A percentile compares a stretch with the other conserved stretches of the same genome.
These are phyloP conservation scores for Penicillium sp. DNA, from an alignment of 2,329 filamentous ascomycete genomes.

Conservation along the genomic window DNA sequence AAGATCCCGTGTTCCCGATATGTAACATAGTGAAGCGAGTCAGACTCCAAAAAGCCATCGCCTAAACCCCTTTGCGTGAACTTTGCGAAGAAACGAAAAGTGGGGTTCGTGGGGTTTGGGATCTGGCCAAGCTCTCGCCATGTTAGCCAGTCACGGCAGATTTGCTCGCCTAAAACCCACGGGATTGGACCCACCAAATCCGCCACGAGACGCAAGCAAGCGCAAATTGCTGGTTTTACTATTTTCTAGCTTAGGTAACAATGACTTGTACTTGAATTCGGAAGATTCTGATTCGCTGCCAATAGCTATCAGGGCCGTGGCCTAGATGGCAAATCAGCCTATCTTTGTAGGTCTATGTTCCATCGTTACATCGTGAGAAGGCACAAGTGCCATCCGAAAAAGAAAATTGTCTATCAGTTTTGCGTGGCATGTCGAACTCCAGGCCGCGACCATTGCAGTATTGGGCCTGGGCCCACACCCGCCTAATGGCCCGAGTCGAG, in stretches of 20 bases:
- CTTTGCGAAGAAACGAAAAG: not conserved
- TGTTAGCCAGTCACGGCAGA: not conserved
- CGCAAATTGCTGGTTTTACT: not conserved
- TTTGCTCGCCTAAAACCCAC: not conserved
- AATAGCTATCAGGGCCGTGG: not conserved
- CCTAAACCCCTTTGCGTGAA: not conserved
- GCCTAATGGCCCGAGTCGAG: not conserved
- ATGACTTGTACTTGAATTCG: not conserved
- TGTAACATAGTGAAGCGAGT: not conserved
- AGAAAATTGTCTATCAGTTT: slow-evolving; percentile 2
- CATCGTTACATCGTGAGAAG: slow-evolving; percentile 17
- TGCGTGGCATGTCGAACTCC: not conserved
- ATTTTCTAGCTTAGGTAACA: not conserved
- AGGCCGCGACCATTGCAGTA: not conserved
- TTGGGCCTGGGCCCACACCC: not conserved
- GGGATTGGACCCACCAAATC: not conserved
- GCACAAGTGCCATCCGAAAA: not conserved
- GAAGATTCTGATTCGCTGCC: not conserved
- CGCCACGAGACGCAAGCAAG: not conserved
- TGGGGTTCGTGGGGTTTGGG: not conserved
- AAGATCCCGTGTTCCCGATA: not conserved
- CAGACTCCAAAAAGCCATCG: not conserved
- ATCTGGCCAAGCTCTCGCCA: not conserved
- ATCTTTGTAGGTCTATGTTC: slow-evolving; percentile 10
- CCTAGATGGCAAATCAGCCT: not conserved